These are phyloP conservation scores for Starmerella asiatica DNA, from an alignment of 805 yeast genomes.

Conservation along the genomic window DNA sequence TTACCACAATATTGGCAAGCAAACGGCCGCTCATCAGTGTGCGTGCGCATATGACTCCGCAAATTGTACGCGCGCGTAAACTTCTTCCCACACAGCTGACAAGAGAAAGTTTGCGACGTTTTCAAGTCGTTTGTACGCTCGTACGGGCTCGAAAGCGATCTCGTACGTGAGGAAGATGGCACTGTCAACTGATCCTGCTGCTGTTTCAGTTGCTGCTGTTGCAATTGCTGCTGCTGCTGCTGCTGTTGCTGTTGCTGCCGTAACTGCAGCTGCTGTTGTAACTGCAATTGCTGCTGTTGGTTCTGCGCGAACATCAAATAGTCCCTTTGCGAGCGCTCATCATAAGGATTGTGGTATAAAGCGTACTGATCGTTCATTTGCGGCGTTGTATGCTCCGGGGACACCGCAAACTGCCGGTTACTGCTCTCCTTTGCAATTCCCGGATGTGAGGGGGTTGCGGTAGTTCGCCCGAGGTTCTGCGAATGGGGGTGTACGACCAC, in stretches of 20 bases:
- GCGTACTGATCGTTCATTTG: neutral
- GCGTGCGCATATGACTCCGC: constrained; percentile 83
- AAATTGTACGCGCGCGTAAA: constrained; percentile 89
- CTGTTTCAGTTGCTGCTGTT: neutral
- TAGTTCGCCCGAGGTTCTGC: neutral
- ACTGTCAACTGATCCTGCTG: constrained; percentile 4
- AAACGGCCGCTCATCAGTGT: constrained; percentile 59
- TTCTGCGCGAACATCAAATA: too few species aligned
- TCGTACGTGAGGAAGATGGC: constrained; percentile 10
- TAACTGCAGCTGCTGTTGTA: neutral
- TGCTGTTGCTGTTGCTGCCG: constrained; percentile 1
- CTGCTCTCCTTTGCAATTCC: too few species aligned
- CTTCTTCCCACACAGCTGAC: constrained; percentile 70
- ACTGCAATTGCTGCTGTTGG: neutral
- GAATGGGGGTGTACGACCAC: constrained; percentile 4
- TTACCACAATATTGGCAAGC: constrained; percentile 50
- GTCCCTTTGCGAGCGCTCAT: too few species aligned
- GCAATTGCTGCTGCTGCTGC: neutral
- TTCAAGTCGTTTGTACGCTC: constrained; percentile 44
- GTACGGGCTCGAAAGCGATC: constrained; percentile 34
- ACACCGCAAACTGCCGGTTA: too few species aligned
- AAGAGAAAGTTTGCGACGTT: constrained; percentile 59
- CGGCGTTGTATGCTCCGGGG: too few species aligned
- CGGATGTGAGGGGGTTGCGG: too few species aligned
- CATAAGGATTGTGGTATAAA: neutral